Base-by-base conservation (phyloP, 2,329 filamentous ascomycete species). In the Penicillium rolfsii region DNA sequence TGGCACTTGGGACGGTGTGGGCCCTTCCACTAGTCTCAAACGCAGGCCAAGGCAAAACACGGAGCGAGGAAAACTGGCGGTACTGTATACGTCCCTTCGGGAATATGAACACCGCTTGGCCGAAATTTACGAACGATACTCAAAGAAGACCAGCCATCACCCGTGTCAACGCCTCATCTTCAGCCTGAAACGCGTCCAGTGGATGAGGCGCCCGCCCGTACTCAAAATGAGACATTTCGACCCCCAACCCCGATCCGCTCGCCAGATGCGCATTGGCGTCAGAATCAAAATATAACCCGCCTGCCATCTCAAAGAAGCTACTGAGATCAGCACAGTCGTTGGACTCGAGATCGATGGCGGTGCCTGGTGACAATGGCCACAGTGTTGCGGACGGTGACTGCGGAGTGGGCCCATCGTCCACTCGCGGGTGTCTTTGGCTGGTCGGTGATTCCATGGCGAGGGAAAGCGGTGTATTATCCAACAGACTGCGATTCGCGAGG, bases 221-320 rank as follows among this genome's bases (percentile, higher is more conserved):
- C n/a, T 52, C 58, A 22, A 49, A 24, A 16, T 61, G 60, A 40
- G 53, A 49, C 59, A 57, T 33, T 49, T 22, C 46, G 56, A 58
- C 56, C 24, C 26, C 65, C 58, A 38, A 57, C 28, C 49, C 62
- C 41, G 22, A 55, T n/a, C 45, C 64, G 2, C 33, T 28, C 16
- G 55, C 30, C 11, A 59, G 46, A 8, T 69, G 64, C 16, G 59
- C 41, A 1, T 52, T 58, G 1, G 57, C 12, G 1, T 48, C 48
- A 8, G 70, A 65, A 48, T 73, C 71, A 46, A 74, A 73, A 30
- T 75, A 75, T 6, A 76, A 55, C 0, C 80, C 83, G 0, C 85
- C 85, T 0, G 84, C 85, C 55, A 85, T 83, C 66, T 87, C 85
- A 61, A 88, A 88, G 63, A 87, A 75, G 61, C 79, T 85, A 6